Percentiles rank a stretch among this genome's conserved stretches.
These are phyloP conservation scores for Candida ascalaphidarum DNA, from an alignment of 805 yeast species.

Conservation along the genomic window DNA sequence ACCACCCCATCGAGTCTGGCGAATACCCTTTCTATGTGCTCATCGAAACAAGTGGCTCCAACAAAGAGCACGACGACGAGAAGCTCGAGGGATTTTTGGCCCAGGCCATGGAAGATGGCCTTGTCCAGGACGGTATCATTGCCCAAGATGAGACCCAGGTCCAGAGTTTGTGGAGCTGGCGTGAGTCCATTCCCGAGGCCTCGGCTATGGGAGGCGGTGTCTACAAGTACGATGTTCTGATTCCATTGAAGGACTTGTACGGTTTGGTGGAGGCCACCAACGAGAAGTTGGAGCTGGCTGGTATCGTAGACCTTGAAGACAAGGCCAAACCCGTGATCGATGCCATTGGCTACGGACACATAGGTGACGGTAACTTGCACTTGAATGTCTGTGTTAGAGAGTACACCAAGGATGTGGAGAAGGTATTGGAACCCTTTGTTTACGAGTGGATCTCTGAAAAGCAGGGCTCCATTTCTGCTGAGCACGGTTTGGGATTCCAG, in stretches of 20 bases:
- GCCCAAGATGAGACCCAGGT: slow-evolving; percentile 93
- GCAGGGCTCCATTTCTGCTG: slow-evolving; percentile 91
- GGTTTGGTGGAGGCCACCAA: slow-evolving; percentile 76
- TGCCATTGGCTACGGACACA: slow-evolving; percentile 95
- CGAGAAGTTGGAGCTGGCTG: slow-evolving; percentile 45
- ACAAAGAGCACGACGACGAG: slow-evolving; percentile 85
- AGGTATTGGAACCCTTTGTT: slow-evolving; percentile 83
- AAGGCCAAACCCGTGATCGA: slow-evolving; percentile 72
- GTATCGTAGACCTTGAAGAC: slow-evolving; percentile 50
- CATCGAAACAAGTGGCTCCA: slow-evolving; percentile 95
- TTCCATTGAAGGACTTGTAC: slow-evolving; percentile 77
- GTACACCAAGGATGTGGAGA: slow-evolving; percentile 73
- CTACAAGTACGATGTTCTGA: slow-evolving; percentile 91
- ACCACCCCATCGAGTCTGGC: slow-evolving; percentile 70
- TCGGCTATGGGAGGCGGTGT: slow-evolving; percentile 84
- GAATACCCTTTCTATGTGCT: slow-evolving; percentile 84
- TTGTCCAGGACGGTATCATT: slow-evolving; percentile 87
- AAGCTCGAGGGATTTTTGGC: slow-evolving; percentile 84
- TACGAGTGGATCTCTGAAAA: slow-evolving; percentile 76
- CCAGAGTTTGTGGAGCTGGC: slow-evolving; percentile 84
- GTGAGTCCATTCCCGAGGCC: slow-evolving; percentile 91
- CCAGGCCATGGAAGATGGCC: slow-evolving; percentile 71
- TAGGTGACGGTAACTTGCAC: slow-evolving; percentile 96
- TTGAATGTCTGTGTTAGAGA: slow-evolving; percentile 85
- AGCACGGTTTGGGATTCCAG: slow-evolving; percentile 96